Base-by-base conservation (phyloP, 371 early-diverging fungal species). In the Circinella minor region DNA sequence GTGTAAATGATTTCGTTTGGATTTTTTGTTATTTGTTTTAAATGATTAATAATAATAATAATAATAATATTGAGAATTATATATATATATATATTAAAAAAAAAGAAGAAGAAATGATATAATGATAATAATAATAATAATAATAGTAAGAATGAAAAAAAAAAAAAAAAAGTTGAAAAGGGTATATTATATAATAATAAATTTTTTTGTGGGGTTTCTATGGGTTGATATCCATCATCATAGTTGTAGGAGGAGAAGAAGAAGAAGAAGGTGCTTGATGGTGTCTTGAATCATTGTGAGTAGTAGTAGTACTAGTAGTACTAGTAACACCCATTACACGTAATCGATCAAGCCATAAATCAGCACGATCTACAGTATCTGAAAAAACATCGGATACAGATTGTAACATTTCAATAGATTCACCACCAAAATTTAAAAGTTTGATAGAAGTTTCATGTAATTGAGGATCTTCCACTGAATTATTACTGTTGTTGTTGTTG, bases 341-440 rank as follows among this genome's bases (percentile, higher is more conserved):
- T 3, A 86, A 72, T 27, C 79, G 77, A 39, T 78, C 83, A 66
- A 85, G 74, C 90, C 89, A 90, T 65, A 84, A 73, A 75, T 94
- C 93, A n/a, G 93, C 95, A 59, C 89, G 89, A n/a, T 79, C 79
- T 10, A 92, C 85, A 4, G 91, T 88, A 57, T 90, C 86, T 51
- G 82, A 77, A 74, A 94, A 93, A 27, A 95, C 89, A 47, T 74
- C 70, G 49, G 87, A 81, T 13, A 95, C 89, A 36, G 85, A 83
- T 54, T 86, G 77, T 37, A 95, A 85, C 92, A 94, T 93, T 49
- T 79, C 83, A 37, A 86, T 80, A 9, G 92, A 90, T 78, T 95
- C 95, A 27, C 86, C 84, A 15, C 94, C 94, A 61, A 95, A 86
- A 27, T 81, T 83, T 14, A 72, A 59, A 17, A 72, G 46, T 48